These are phyloP conservation scores for Parathielavia hyrcaniae DNA, from an alignment of 495 filamentous ascomycete genomes.

Conservation along the genomic window DNA sequence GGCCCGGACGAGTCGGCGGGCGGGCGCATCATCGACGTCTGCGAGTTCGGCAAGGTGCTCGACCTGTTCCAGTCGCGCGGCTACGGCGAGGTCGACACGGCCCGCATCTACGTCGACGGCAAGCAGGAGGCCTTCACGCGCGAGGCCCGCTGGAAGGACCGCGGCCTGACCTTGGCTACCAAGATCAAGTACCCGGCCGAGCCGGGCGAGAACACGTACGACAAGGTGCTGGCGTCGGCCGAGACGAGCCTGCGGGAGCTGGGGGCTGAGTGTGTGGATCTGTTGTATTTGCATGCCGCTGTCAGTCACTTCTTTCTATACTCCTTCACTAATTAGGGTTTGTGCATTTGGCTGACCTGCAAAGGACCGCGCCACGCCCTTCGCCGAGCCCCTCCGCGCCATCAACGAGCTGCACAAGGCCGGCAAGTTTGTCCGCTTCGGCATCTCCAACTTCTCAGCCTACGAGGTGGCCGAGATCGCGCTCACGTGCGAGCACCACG, in stretches of 20 bases:
- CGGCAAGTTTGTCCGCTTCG: conserved; percentile 79
- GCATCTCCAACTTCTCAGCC: conserved; percentile 77
- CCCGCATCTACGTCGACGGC: conserved; percentile 64
- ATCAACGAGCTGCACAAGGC: conserved; percentile 77
- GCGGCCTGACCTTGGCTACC: conserved; percentile 77
- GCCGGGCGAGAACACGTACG: conserved; percentile 54
- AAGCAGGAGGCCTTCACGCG: conserved; percentile 78
- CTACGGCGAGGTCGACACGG: conserved; percentile 76
- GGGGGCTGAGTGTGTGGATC: conserved; percentile 70
- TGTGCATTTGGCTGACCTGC: neutral
- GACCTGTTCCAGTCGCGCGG: conserved; percentile 65
- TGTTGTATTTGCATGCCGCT: conserved; percentile 82
- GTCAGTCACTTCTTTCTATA: conserved; percentile 11
- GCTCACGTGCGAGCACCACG: conserved; percentile 70
- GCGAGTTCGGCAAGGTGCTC: conserved; percentile 58
- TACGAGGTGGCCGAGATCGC: conserved; percentile 90
- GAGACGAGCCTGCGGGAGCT: conserved; percentile 64
- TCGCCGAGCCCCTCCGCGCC: conserved; percentile 70
- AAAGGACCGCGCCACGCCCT: conserved; percentile 64
- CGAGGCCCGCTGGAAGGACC: conserved; percentile 70
- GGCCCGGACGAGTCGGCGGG: conserved; percentile 49
- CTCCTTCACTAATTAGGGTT: neutral
- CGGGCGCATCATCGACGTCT: conserved; percentile 62
- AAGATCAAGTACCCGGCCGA: conserved; percentile 64
- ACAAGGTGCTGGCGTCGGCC: conserved; percentile 54